A percentile compares a stretch with the other conserved stretches of the same genome.
Conservation (phyloP, 192 early-diverging fungal species). For the Entomortierella chlamydospora region DNA sequence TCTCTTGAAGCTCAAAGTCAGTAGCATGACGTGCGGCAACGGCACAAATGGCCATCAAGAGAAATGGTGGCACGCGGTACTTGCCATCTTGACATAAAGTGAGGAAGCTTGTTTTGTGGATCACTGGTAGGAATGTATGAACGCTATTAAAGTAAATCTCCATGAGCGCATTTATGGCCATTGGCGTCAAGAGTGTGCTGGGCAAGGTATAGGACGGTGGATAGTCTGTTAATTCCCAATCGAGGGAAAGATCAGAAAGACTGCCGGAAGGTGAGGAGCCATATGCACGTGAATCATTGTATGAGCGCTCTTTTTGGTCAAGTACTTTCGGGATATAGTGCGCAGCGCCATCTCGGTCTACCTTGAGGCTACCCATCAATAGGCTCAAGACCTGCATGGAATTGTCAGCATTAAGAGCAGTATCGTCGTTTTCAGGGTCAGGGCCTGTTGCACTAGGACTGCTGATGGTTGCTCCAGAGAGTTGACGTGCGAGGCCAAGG, state of each 20-base stretch:
- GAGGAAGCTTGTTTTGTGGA: conserved; percentile 65
- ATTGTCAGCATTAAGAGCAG: conserved; percentile 16
- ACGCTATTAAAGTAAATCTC: conserved; percentile 67
- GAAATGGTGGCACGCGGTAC: conserved; percentile 56
- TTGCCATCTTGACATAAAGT: conserved; percentile 50
- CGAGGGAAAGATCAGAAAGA: conserved; percentile 25
- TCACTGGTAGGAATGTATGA: conserved; percentile 67
- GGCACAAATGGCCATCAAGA: conserved; percentile 68
- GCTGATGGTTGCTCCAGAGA: conserved; percentile 33
- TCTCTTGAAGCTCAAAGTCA: conserved; percentile 47
- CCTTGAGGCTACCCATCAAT: conserved; percentile 36
- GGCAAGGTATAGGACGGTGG: conserved; percentile 46
- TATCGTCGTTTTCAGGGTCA: conserved; percentile 30
- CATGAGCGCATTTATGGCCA: conserved; percentile 49
- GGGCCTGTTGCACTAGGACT: conserved; percentile 15
- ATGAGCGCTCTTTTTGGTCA: conserved; percentile 42
- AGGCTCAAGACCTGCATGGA: conserved; percentile 40
- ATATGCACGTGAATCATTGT: conserved; percentile 34
- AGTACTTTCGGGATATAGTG: conserved; percentile 34
- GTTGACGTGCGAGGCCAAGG: conserved; percentile 8
- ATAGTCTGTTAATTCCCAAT: conserved; percentile 33
- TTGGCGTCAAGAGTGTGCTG: conserved; percentile 27
- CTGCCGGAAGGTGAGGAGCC: conserved; percentile 12
- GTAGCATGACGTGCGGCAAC: conserved; percentile 57
- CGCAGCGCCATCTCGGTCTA: conserved; percentile 41